A percentile compares a stretch with the other conserved stretches of the same genome.
Evolutionary conservation across 345 rosid genomes (phyloP).

Genomic region (Hibiscus syriacus): DNA sequence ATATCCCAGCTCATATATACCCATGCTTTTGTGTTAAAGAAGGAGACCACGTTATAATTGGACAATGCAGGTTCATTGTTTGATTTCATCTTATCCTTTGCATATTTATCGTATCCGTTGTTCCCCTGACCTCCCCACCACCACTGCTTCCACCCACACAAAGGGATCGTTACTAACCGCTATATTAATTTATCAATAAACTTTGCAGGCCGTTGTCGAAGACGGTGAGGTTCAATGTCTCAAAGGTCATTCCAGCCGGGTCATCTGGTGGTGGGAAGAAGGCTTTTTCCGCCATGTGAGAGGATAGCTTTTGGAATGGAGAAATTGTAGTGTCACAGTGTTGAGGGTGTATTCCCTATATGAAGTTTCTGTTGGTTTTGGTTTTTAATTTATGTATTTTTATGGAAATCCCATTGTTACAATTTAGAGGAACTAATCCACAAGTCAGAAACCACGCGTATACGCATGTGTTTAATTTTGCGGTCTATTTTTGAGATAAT

Average conservation of each 20-base stretch:
- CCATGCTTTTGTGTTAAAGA: constrained; percentile 13
- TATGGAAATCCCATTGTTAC: neutral
- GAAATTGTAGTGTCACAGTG: too few species aligned
- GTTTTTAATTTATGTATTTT: constrained; percentile 1
- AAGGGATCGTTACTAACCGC: neutral
- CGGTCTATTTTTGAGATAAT: too few species aligned
- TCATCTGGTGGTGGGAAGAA: constrained; percentile 70
- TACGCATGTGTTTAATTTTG: too few species aligned
- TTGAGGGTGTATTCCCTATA: neutral
- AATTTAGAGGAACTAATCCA: constrained; percentile 11
- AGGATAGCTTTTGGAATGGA: too few species aligned
- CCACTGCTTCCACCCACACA: neutral
- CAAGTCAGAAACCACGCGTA: too few species aligned
- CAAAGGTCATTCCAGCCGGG: constrained; percentile 84
- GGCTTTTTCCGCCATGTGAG: constrained; percentile 47
- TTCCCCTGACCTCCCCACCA: too few species aligned
- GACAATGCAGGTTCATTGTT: constrained; percentile 6
- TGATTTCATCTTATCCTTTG: neutral
- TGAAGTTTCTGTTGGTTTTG: constrained; percentile 1
- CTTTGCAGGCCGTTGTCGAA: constrained; percentile 65
- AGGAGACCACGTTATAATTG: constrained; percentile 16
- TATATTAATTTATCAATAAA: constrained; percentile 14
- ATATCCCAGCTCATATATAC: constrained; percentile 5
- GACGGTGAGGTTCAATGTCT: constrained; percentile 78
- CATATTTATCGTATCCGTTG: neutral